Base-by-base conservation (phyloP, 371 early-diverging fungal species). In the Mucor mucedo region DNA sequence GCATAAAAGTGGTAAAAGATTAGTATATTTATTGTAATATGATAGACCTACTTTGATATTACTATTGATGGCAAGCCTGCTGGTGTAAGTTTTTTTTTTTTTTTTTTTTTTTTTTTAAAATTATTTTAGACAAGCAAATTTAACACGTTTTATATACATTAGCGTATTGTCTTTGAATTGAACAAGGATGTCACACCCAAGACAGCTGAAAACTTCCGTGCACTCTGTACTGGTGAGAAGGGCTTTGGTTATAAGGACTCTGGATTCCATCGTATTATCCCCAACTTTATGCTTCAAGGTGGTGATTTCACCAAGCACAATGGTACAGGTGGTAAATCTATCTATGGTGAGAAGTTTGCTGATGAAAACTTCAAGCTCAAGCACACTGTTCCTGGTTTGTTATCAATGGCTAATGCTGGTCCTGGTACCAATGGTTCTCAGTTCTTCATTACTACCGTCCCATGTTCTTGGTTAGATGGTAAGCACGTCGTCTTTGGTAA, bases 401-500 rank as follows among this genome's bases (percentile, higher is more conserved):
- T 97, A 47, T 91, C 93, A 64, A 99, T 98, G 98, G 98, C 99
- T 67, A 99, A 99, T 72, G 86, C 94, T 68, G 99, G 99, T 35
- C 85, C 84, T 54, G 80, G 87, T 79, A 91, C 99, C 80, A 99
- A 99, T 84, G 99, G 99, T 60, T 95, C 95, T 66, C 99, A 99
- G 84, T 99, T 99, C 90, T 99, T 98, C 83, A 94, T 97, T 79
- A 93, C 93, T 75, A 92, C 94, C 13, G 90, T 80, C 56, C 71
- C 75, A 73, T 86, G 90, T 52, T 62, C 87, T 27, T 97, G 98
- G 98, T 91, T 99, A 70, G 97, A 99, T 82, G 95, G 95, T 68
- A 96, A 94, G 85, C 99, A 99, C 86, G 97, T 97, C 63, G 99
- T 99, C 47, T 99, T 99, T 83, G 99, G 99, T 49, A 54, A 79